Percentiles rank a stretch among this genome's conserved stretches.
These are phyloP conservation scores for Phytophthora megakarya DNA, from an alignment of 352 stramenopile species.

Conservation along the genomic window DNA sequence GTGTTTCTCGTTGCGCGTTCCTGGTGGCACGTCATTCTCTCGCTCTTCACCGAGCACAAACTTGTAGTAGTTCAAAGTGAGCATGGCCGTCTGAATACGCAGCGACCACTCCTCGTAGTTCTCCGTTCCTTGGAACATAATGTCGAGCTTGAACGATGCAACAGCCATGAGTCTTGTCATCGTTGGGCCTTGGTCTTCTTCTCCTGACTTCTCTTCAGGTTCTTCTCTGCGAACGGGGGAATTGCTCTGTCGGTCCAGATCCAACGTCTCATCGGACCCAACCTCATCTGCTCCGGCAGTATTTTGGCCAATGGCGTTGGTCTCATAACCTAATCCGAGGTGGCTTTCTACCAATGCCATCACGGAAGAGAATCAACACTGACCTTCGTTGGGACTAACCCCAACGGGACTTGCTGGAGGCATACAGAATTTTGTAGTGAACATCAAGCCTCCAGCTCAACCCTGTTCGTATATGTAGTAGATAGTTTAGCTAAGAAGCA, in stretches of 20 bases:
- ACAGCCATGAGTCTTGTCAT: conserved; percentile 1
- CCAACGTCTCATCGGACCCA: too few relatives aligned
- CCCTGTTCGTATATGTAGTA: too few relatives aligned
- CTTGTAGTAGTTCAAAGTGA: not conserved
- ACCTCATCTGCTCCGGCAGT: too few relatives aligned
- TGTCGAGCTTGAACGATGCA: not conserved
- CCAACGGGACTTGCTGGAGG: not conserved
- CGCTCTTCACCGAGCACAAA: not conserved
- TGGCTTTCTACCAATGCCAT: not conserved
- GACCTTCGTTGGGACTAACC: not conserved
- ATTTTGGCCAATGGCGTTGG: too few relatives aligned
- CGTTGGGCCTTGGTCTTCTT: too few relatives aligned
- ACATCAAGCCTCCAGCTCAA: not conserved
- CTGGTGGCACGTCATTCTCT: not conserved
- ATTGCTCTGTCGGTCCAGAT: too few relatives aligned
- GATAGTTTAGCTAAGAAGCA: too few relatives aligned
- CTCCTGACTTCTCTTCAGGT: too few relatives aligned
- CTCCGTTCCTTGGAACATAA: not conserved
- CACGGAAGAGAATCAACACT: not conserved
- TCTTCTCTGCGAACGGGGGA: too few relatives aligned
- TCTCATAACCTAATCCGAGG: not conserved
- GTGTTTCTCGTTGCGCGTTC: not conserved
- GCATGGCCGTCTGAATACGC: not conserved
- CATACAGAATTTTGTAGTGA: not conserved
- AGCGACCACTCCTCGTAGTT: conserved; percentile 1